Evolutionary conservation across 2,329 filamentous ascomycete species (phyloP), one percentile per base, ranked within the genome.

Genomic region (Exophiala sideris): DNA sequence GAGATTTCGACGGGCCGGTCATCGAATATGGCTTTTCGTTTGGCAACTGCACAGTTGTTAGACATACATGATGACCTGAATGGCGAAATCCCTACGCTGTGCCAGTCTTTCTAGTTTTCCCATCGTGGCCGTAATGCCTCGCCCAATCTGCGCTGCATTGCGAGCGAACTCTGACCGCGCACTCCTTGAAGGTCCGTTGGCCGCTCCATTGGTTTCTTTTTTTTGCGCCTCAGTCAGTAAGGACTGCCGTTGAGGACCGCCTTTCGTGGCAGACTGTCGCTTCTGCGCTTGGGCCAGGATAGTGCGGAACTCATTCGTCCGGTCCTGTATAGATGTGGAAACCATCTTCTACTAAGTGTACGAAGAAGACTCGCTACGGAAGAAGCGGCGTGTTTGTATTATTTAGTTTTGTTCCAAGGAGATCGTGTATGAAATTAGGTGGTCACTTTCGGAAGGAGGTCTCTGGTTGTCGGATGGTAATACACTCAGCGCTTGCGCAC

Each of bases 1-100:
- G 94, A 94, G 71, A 97, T 96, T 73, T 99, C 94, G 51, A 96
- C 89, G 0, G 94, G 91, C 69, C 89, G 84, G 75, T 99, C 94
- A 71, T 99, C 94, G 70, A 99, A 99, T 40, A 99, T 84, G 8
- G 94, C 96, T 74, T 96, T 95, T 67, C 92, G 85, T 72, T 91
- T 92, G n/a, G 94, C 94, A 68, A 99, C 85, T 88, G 57, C 21
- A 47, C 39, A 47, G 42, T 52, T 48, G 49, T 35, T 35, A 34
- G 2, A 16, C 3, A n/a, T 34, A 10, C 14, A 16, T 35, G 35
- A 51, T 20, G 20, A 10, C 18, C 18, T 41, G 20, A 29, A 34
- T 34, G 5, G 10, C n/a, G 5, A 76, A 5, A 5, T 29, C 7
- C 82, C 67, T 72, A 88, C 85, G 76, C 71, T 96, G 89, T 57